Evolutionary conservation across 139 green algal genomes (phyloP), one percentile per base, ranked within the genome.

Genomic region (Tetraselmis striata): DNA sequence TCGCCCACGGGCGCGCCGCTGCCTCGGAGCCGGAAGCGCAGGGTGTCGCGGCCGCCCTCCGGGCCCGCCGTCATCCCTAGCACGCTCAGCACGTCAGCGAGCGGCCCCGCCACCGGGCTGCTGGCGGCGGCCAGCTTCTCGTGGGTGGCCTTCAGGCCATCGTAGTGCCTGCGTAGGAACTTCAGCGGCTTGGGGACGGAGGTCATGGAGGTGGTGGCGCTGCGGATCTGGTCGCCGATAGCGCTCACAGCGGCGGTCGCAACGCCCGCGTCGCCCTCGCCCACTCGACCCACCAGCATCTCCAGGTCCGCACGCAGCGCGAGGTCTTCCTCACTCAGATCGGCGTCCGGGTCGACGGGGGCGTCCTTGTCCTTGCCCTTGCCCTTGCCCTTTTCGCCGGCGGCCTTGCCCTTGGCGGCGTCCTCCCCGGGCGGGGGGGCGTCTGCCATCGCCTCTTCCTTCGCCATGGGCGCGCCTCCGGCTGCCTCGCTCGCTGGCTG

Each of bases 101-200:
- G 89, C 26, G 90, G 26, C 1, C n/a, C 59, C 31, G 79, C 77
- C 1, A 79, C 77, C 80, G 92, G 93, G 29, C 88, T 78, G 1
- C 29, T 82, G 25, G 59, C 80, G 0, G 32, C 80, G 0, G 89
- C 79, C 81, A 98, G 78, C 1, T 45, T 81, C n/a, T 94, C 91
- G 45, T 90, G 93, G 0, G 58, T 30, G 2, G 83, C 85, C 76
- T 95, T 95, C 25, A 99, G 86, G 0, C 82, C 86, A 27, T 90
- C 88, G 31, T 97, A 95, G 86, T 99, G 95, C 0, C 90, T 84
- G 1, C 92, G 87, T 75, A 99, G 91, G 85, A 99, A 99, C 90
- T 99, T 99, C 27, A 99, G 89, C 0, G 97, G 97, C 90, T 99
- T 99, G 26, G 97, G 97, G 18, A 99, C 97, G 23, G 91, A 95